phyloP scores from a whole-genome alignment of 768 basidiomycete species.

The Pleurotus tuoliensis region DNA sequence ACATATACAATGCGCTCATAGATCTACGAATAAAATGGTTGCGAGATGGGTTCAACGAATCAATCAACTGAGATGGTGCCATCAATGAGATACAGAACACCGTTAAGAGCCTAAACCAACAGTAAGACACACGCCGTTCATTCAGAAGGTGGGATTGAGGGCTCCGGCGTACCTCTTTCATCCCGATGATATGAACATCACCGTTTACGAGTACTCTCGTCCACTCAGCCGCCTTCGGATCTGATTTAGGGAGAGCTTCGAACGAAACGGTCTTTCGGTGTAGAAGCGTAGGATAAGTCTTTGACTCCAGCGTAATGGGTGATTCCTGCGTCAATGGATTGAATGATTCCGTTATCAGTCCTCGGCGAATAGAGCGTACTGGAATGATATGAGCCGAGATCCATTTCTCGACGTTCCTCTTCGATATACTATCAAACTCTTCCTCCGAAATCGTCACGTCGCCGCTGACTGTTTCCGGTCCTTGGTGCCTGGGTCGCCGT shows the following conservation, averaged over 20 bases:
- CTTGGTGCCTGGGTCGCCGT: conserved; percentile 53
- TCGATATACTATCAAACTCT: conserved; percentile 57
- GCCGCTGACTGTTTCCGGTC: conserved; percentile 34
- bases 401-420: conserved; percentile 74
- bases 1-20: too few relatives aligned
- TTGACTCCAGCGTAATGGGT: conserved; percentile 41
- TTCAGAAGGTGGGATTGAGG: neutral
- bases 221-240: conserved; percentile 40
- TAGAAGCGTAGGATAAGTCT: conserved; percentile 55
- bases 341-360: neutral
- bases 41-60: neutral
- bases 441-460: conserved; percentile 59
- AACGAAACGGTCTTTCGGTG: conserved; percentile 57
- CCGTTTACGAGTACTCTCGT: conserved; percentile 52
- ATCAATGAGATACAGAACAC: conserved; percentile 56
- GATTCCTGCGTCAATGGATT: conserved; percentile 31
- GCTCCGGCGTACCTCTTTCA: conserved; percentile 50
- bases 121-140: neutral
- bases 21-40: too few relatives aligned
- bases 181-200: conserved; percentile 49
- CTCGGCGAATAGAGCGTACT: conserved; percentile 23
- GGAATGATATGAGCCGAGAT: conserved; percentile 42
- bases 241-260: conserved; percentile 29
- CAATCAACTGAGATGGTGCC: conserved; percentile 37
- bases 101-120: conserved; percentile 43